Evolutionary conservation across 257 asterid genomes (phyloP).

Genomic region (Scutellaria galericulata): DNA sequence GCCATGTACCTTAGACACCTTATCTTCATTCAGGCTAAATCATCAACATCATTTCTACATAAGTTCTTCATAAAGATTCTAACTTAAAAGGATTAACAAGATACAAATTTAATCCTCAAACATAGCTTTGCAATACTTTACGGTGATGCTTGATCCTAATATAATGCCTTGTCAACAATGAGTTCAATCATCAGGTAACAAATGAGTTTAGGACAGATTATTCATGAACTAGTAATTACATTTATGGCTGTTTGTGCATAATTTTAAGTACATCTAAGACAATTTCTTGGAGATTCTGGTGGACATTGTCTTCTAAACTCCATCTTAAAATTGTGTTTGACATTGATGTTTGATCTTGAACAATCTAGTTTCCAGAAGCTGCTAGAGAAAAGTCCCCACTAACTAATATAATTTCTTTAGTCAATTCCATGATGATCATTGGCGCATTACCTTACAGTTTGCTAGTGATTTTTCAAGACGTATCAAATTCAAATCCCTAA

Average conservation of each 20-base stretch:
- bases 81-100: background rate
- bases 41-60: background rate
- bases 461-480: background rate
- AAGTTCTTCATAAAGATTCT: conserved; percentile 16
- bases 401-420: background rate
- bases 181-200: conserved; percentile 3
- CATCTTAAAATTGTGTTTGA: conserved; percentile 16
- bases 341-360: conserved; percentile 1
- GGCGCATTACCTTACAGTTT: background rate
- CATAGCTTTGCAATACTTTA: background rate
- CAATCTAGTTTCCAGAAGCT: conserved; percentile 5
- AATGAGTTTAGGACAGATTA: conserved; percentile 9
- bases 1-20: background rate
- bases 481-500: conserved; percentile 8
- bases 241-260: background rate
- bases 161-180: conserved; percentile 11
- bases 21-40: conserved; percentile 4
- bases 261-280: background rate
- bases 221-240: background rate
- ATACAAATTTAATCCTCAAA: conserved; percentile 6
- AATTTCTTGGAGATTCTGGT: conserved; percentile 12
- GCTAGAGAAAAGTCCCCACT: background rate
- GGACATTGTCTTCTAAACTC: background rate
- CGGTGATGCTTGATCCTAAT: background rate
- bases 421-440: conserved; percentile 5